phyloP scores from a whole-genome alignment of 345 rosid species.

The Excoecaria cochinchinensis region DNA sequence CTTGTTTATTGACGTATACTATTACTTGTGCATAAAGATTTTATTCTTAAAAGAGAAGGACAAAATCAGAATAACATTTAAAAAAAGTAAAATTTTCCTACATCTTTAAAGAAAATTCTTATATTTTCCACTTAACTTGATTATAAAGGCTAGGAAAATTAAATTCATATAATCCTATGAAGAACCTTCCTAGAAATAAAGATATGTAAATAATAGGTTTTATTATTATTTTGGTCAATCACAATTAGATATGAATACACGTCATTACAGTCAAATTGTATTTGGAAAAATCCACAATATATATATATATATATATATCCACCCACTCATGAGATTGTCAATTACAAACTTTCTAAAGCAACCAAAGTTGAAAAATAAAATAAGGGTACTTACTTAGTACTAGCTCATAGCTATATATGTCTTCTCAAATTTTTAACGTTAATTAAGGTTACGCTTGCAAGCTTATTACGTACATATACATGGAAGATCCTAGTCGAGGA shows the following conservation, averaged over 20 bases:
- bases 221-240: background rate
- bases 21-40: conserved; percentile 2
- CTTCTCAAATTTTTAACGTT: too few species aligned
- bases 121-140: conserved; percentile 9
- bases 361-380: conserved; percentile 1
- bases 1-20: background rate
- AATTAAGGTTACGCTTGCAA: too few species aligned
- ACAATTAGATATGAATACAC: background rate
- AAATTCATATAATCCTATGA: conserved; percentile 18
- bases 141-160: conserved; percentile 23
- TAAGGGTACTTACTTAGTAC: background rate
- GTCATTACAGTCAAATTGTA: background rate
- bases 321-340: background rate
- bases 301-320: background rate
- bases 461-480: background rate
- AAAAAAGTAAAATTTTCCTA: background rate
- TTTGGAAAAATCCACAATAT: background rate
- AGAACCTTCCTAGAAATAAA: conserved; percentile 24
- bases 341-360: background rate
- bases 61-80: background rate
- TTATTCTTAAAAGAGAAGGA: background rate
- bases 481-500: conserved; percentile 14
- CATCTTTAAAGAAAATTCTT: background rate
- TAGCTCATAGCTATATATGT: background rate
- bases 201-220: background rate